Conservation (phyloP, 139 green algal species). For the Tetradesmus obliquus region DNA sequence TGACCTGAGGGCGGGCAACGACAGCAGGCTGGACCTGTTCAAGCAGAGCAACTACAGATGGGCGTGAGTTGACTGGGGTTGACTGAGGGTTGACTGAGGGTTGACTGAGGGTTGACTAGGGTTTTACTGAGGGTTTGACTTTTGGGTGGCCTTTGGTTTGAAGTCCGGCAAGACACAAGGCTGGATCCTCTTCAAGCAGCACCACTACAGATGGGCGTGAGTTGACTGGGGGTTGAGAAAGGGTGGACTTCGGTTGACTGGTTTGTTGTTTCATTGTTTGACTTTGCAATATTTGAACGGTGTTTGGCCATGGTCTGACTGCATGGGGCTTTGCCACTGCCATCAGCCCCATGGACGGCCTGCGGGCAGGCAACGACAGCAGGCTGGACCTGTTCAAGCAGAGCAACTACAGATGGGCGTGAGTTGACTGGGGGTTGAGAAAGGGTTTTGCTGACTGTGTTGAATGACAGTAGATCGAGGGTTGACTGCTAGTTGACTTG, state of each 20-base stretch:
- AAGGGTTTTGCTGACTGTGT: no score
- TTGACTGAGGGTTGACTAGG: no score
- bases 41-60: slow-evolving; percentile 45
- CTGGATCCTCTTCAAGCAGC: no score
- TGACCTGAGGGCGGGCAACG: slow-evolving; percentile 42
- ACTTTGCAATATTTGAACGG: background rate
- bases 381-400: background rate
- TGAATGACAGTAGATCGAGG: no score
- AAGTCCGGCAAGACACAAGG: no score
- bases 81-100: no score
- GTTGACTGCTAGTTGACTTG: no score
- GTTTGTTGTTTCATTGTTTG: background rate
- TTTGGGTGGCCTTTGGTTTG: no score
- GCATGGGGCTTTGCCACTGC: slow-evolving; percentile 51
- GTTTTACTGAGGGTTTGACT: no score
- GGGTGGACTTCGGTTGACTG: background rate
- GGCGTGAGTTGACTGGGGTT: slow-evolving; percentile 19
- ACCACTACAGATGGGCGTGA: no score
- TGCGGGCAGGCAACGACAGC: background rate
- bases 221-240: background rate
- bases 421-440: background rate
- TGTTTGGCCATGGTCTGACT: background rate
- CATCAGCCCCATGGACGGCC: slow-evolving; percentile 41
- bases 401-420: slow-evolving; percentile 47
- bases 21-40: slow-evolving; percentile 39